Base-by-base conservation (phyloP, 371 early-diverging fungal species). In the Rhizomucor pusillus region DNA sequence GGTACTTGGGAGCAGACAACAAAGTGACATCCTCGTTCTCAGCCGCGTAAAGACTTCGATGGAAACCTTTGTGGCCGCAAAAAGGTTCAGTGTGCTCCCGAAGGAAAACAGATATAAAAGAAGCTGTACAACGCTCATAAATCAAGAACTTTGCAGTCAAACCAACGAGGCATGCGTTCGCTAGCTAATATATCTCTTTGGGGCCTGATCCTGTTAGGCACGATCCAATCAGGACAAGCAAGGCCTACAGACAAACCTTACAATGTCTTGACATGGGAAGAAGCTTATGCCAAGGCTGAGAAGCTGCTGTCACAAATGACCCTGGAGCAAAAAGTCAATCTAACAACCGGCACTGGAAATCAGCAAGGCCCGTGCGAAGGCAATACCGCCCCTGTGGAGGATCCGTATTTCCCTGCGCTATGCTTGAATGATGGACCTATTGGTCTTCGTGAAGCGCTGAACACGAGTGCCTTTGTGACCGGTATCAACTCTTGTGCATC, bases 381-480 rank as follows among this genome's bases (percentile, higher is more conserved):
- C 2, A 79, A 79, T 56, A 75, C 71, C 3, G 53, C 47, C 0
- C 9, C 65, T 1, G 51, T 67, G 4, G 54, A 55, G 10, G 51
- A 56, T 11, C 73, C 81, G 23, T 57, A 70, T 40, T 84, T 82
- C 60, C 75, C 75, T 23, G 77, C 76, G 57, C 20, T 73, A n/a
- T 77, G 74, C 56, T 53, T 75, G 19, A 80, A 81, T 46, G 82
- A 84, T 63, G 59, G 71, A 2, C 85, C 84, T 29, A 47, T 73
- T 10, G 85, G 83, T 37, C 45, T 80, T 14, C 77, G 79, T 5
- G 70, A 59, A 40, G 68, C 70, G 9, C 39, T 50, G 39, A 51
- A 58, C 40, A 57, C 62, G 19, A 66, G 75, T 14, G 73, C 73
- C 1, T 79, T 80, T 54, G 75, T 79, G 1, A 59, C 79, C 20